Evolutionary conservation across 345 rosid species (phyloP), one percentile per base, ranked within the genome.

Genomic region (Heritiera littoralis): DNA sequence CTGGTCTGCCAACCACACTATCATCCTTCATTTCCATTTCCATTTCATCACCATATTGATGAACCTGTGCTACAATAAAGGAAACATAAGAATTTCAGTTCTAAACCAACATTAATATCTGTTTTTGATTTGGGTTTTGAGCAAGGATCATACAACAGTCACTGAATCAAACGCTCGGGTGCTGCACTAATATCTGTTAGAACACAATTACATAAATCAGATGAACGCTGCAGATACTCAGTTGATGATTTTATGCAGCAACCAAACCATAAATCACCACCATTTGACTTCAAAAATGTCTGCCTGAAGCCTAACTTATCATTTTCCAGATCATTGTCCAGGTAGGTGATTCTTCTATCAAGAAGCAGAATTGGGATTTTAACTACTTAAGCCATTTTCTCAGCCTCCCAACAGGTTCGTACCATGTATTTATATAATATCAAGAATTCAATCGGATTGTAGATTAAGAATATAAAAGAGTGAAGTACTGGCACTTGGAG

Each of bases 21-120:
- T 35, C 45, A 0, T 54, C 10, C 82, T 80, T 72, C 7, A 17
- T 20, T 66, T 83, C 78, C 15, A 38, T 46, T 72, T 85, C 84
- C 28, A 23, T 23, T 23, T 23, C 28, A 23, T 23, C 28, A 23
- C 28, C 28, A 23, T 23, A 23, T 23, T 23, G 28, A 23, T 23
- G 28, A 23, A 23, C 28, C 70, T n/a, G 69, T 63, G 80, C 80
- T 78, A 46, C n/a, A 56, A 17, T 28, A 66, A 41, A 15, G 11
- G 3, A 48, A 54, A 38, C 35, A 28, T n/a, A 17, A 52, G 6
- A 51, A 67, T 65, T n/a, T 72, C 48, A 63, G 45, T n/a, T 20
- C 38, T 59, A 51, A 9, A 71, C 14, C 23, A 59, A 11, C 12
- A 59, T 2, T 43, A 20, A 6, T 67, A 67, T 67, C 13, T 11